These are phyloP conservation scores for Naganishia kalamii DNA, from an alignment of 768 basidiomycete genomes.

Conservation along the genomic window DNA sequence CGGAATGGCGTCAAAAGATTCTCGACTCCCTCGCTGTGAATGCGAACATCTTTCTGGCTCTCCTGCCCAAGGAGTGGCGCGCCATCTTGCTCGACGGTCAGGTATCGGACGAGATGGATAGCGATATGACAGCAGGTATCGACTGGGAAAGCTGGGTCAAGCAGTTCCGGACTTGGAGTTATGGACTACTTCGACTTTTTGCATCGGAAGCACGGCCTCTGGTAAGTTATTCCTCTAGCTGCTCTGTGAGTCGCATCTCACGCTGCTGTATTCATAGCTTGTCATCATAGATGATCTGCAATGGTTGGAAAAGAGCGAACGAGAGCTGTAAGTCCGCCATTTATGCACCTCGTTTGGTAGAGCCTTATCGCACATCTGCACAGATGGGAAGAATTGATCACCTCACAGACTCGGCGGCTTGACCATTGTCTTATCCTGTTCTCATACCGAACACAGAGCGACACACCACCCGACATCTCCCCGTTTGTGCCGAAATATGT, in stretches of 20 bases:
- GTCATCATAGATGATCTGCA: constrained; percentile 35
- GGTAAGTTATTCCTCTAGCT: neutral
- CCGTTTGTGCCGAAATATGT: constrained; percentile 5
- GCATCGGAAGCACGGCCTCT: constrained; percentile 26
- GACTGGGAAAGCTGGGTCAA: constrained; percentile 21
- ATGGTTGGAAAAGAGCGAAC: constrained; percentile 29
- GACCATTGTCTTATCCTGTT: constrained; percentile 30
- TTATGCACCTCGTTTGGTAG: neutral
- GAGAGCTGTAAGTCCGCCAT: neutral
- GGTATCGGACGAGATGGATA: neutral
- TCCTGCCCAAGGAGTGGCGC: constrained; percentile 29
- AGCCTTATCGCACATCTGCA: neutral
- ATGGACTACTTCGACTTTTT: constrained; percentile 29
- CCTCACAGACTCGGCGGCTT: constrained; percentile 10
- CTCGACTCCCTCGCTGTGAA: constrained; percentile 28
- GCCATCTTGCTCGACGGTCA: constrained; percentile 18
- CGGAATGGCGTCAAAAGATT: constrained; percentile 31
- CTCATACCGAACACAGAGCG: constrained; percentile 26
- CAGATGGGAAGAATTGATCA: constrained; percentile 18
- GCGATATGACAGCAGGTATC: constrained; percentile 1
- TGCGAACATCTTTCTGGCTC: constrained; percentile 28
- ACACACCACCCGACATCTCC: constrained; percentile 4
- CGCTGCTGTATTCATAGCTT: constrained; percentile 4
- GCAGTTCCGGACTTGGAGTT: constrained; percentile 19
- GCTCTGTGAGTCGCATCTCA: neutral